A percentile compares a stretch with the other conserved stretches of the same genome.
Evolutionary conservation across 495 filamentous ascomycete species (phyloP).

Genomic region (Talaromyces ruber): DNA sequence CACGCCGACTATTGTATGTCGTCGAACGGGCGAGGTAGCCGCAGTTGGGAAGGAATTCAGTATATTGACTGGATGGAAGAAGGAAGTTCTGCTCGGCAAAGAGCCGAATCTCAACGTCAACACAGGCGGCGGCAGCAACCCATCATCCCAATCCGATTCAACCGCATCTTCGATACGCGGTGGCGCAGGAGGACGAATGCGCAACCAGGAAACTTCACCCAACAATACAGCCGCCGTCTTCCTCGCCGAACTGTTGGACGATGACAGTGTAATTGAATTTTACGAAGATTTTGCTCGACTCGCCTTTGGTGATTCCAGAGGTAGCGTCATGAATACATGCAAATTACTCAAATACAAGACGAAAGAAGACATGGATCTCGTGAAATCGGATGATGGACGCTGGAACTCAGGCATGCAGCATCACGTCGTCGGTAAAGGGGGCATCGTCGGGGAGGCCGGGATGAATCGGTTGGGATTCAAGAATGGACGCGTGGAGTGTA

Average conservation of each 20-base stretch:
- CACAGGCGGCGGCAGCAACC: slow-evolving; percentile 35
- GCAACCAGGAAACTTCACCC: slow-evolving; percentile 3
- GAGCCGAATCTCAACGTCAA: slow-evolving; percentile 87
- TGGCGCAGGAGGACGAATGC: not conserved
- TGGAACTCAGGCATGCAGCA: slow-evolving; percentile 22
- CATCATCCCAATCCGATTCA: slow-evolving; percentile 11
- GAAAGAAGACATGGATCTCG: slow-evolving; percentile 49
- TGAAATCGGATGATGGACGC: slow-evolving; percentile 31
- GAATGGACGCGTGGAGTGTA: slow-evolving; percentile 90
- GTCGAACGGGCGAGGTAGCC: slow-evolving; percentile 87
- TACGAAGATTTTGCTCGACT: slow-evolving; percentile 92
- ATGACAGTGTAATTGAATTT: slow-evolving; percentile 86
- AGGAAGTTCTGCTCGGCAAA: slow-evolving; percentile 81
- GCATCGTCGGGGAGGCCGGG: slow-evolving; percentile 67
- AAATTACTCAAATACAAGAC: slow-evolving; percentile 87
- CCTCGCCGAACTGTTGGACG: slow-evolving; percentile 84
- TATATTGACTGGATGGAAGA: slow-evolving; percentile 88
- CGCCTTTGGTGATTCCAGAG: slow-evolving; percentile 82
- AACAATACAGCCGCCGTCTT: slow-evolving; percentile 48
- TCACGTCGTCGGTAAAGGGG: slow-evolving; percentile 37
- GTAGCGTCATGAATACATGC: slow-evolving; percentile 72
- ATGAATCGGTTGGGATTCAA: slow-evolving; percentile 67
- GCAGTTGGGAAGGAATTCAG: slow-evolving; percentile 91
- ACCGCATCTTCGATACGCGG: slow-evolving; percentile 13
- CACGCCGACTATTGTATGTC: slow-evolving; percentile 84